Percentiles rank a stretch among this genome's conserved stretches.
These are phyloP conservation scores for Saussurea involucrata DNA, from an alignment of 129 eudicot species.

Conservation along the genomic window DNA sequence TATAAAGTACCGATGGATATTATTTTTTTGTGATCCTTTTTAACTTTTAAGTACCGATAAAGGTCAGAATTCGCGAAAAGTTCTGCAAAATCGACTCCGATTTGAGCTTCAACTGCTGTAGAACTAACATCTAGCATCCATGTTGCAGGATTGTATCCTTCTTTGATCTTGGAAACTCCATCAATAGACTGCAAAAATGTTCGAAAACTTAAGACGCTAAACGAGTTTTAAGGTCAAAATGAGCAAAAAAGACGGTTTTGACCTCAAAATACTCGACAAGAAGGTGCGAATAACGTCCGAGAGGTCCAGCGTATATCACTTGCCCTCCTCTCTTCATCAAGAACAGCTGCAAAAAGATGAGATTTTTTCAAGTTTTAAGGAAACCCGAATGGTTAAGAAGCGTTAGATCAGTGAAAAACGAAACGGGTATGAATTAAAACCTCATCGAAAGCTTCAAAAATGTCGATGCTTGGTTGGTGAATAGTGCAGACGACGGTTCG, in stretches of 20 bases:
- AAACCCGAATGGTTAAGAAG: constrained; percentile 3
- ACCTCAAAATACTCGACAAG: constrained; percentile 68
- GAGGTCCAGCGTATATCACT: constrained; percentile 67
- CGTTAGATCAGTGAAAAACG: background rate
- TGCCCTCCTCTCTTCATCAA: constrained; percentile 84
- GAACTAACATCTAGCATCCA: constrained; percentile 83
- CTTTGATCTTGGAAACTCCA: constrained; percentile 68
- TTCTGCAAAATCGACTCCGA: constrained; percentile 61
- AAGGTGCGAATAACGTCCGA: constrained; percentile 55
- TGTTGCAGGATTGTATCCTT: constrained; percentile 78
- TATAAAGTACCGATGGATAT: background rate
- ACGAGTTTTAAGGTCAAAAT: background rate
- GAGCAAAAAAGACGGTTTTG: constrained; percentile 3
- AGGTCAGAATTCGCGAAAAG: constrained; percentile 52
- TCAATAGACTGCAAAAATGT: constrained; percentile 37
- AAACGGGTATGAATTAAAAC: constrained; percentile 22
- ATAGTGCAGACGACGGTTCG: constrained; percentile 87
- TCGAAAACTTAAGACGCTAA: background rate
- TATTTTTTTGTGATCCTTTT: background rate
- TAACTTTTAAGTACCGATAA: constrained; percentile 34
- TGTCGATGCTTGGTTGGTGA: constrained; percentile 84
- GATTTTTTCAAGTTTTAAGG: background rate
- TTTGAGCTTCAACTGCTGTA: constrained; percentile 47
- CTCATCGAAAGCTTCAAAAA: constrained; percentile 83
- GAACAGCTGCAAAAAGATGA: constrained; percentile 36